Base-by-base conservation (phyloP, 441 rosid species). In the Arabidopsis lyrata region DNA sequence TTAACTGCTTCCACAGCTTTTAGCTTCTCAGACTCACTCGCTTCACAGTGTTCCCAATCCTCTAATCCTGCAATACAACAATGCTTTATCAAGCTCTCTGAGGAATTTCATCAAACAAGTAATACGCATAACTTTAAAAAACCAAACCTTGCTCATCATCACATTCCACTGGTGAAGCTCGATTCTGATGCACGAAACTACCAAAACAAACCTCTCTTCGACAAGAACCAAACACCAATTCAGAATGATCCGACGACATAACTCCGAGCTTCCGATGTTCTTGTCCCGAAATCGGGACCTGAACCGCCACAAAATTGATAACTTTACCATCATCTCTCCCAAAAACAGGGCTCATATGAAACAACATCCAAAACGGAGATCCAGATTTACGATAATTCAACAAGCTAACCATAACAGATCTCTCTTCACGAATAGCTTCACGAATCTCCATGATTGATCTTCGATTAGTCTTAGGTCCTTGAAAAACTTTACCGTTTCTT, bases 321-420 rank as follows among this genome's bases (percentile, higher is more conserved):
- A 88, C 91, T 75, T 79, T 77, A 32, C 97, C 95, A 11, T 88
- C 88, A 6, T 73, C 78, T 70, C 63, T 78, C 36, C 82, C 75
- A 54, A 90, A 91, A 59, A 94, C 85, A 2, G 96, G 98, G 48
- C 55, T 57, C 95, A 91, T 80, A 41, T 78, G 87, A 74, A 93
- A 93, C 85, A 90, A 38, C 85, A 91, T 79, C 98, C 98, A 91
- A 78, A 90, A 90, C 24, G 98, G 93, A 3, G 95, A 85, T 58
- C 96, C 96, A 60, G 91, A 93, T 75, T 88, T 93, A 4, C 87
- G 82, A 45, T 93, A 91, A 81, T 93, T 93, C 88, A 90, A 78
- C 59, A 93, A 68, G 72, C 63, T 85, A 12, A 90, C 73, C 79
- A 88, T 84, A 63, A 86, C 29, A 2, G 80, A 63, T 66, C 87